phyloP scores from a whole-genome alignment of 83 land plant species.

The Isoetes engelmannii region DNA sequence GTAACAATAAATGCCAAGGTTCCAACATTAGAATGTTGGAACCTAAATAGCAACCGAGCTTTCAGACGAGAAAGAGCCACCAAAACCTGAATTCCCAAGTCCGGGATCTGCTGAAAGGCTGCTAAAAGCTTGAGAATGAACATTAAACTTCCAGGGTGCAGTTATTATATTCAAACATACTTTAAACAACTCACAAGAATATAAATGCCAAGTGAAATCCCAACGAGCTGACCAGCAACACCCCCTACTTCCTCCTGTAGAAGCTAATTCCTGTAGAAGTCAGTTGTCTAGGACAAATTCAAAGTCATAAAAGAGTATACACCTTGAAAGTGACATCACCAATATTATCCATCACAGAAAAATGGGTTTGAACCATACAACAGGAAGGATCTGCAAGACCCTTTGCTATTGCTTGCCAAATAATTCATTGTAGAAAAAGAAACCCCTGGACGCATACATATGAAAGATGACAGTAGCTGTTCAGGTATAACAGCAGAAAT shows the following conservation, averaged over 20 bases:
- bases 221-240: neutral
- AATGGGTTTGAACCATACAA: constrained; percentile 96
- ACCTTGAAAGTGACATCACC: constrained; percentile 98
- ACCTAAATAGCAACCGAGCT: neutral
- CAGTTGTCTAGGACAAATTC: neutral
- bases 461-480: neutral
- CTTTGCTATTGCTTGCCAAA: constrained; percentile 74
- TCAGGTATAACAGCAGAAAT: neutral
- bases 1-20: constrained; percentile 42
- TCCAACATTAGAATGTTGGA: neutral
- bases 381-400: constrained; percentile 96
- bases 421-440: neutral
- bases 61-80: too few species aligned
- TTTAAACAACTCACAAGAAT: constrained; percentile 7
- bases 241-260: too few species aligned
- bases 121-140: neutral
- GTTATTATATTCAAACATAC: neutral
- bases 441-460: constrained; percentile 35
- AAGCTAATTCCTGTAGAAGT: too few species aligned
- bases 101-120: neutral
- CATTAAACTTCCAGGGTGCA: neutral
- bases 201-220: neutral
- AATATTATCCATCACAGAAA: constrained; percentile 78
- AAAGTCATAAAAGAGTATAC: neutral
- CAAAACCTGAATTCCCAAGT: too few species aligned